Base-by-base conservation (phyloP, 768 basidiomycete genomes). In the Naganishia friedmannii region DNA sequence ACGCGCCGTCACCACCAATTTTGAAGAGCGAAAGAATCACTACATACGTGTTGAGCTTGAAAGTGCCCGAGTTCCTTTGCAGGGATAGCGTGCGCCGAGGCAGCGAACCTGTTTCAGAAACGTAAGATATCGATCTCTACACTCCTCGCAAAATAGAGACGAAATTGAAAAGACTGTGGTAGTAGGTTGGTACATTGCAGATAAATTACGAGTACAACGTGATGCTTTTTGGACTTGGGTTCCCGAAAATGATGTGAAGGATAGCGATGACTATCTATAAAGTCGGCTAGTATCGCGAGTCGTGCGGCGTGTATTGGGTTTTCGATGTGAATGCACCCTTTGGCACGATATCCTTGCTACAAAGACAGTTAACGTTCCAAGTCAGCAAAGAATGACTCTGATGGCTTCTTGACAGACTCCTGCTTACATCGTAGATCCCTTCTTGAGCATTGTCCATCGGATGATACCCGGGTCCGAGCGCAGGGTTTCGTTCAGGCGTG, bases 391-490 rank as follows among this genome's bases (percentile, higher is more conserved):
- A n/a, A n/a, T n/a, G n/a, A n/a, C n/a, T n/a, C n/a, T n/a, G n/a
- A n/a, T n/a, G n/a, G n/a, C n/a, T n/a, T n/a, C n/a, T n/a, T n/a
- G n/a, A n/a, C n/a, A n/a, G n/a, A n/a, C n/a, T n/a, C n/a, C n/a
- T 19, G 76, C 79, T 73, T 55, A 80, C 79, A 80, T 72, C 55
- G 74, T 74, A 10, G 73, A 63, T 17, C 75, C 78, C 57, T 77
- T 76, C 57, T 79, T 80, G 54, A 79, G 45, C 55, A 77, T 68
- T 32, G 77, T 79, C 79, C 79, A 80, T 66, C 78, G 74, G 31
- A 78, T 71, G 4, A 79, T 75, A 51, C 72, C 23, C 1, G 79
- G 79, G 73, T 80, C 79, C 46, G 69, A 63, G 7, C 77, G 69
- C 37, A 80, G 65, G 68, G 76, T 76, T 56, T 76, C 75, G 58